phyloP scores from a whole-genome alignment of 2,329 filamentous ascomycete genomes.

The Aspergillus uvarum region DNA sequence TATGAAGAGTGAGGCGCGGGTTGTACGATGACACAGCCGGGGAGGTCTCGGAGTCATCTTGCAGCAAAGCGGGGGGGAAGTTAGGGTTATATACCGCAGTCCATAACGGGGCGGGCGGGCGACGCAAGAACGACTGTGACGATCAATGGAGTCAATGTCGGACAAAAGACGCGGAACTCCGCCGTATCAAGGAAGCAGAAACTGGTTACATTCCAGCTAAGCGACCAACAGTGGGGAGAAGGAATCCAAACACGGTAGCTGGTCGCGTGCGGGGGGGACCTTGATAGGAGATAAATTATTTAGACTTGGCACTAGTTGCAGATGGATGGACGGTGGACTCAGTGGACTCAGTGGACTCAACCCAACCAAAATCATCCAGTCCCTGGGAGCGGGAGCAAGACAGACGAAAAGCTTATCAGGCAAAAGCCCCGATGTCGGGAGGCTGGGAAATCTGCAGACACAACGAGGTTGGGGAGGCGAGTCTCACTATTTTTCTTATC shows the following conservation, averaged over 20 bases:
- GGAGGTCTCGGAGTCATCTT: background rate
- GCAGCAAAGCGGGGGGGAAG: background rate
- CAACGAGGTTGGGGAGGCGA: too few relatives aligned
- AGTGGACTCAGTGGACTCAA: too few relatives aligned
- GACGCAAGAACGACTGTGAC: background rate
- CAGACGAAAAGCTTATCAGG: too few relatives aligned
- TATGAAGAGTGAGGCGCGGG: background rate
- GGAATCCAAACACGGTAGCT: background rate
- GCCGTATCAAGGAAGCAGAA: background rate
- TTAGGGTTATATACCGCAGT: background rate
- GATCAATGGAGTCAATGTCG: background rate
- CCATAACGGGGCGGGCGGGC: background rate
- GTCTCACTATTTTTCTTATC: too few relatives aligned
- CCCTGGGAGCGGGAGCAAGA: background rate
- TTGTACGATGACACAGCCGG: background rate
- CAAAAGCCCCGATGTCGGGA: too few relatives aligned
- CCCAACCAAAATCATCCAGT: too few relatives aligned
- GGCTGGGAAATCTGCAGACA: too few relatives aligned
- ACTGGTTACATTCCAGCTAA: background rate
- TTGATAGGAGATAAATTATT: background rate
- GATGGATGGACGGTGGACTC: background rate
- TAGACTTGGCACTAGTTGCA: background rate
- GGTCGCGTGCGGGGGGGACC: slow-evolving; percentile 3
- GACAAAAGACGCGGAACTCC: background rate
- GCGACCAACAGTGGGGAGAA: background rate